A percentile compares a stretch with the other conserved stretches of the same genome.
Evolutionary conservation across 2,329 filamentous ascomycete genomes (phyloP).

Genomic region (Aspergillus quadrilineatus): DNA sequence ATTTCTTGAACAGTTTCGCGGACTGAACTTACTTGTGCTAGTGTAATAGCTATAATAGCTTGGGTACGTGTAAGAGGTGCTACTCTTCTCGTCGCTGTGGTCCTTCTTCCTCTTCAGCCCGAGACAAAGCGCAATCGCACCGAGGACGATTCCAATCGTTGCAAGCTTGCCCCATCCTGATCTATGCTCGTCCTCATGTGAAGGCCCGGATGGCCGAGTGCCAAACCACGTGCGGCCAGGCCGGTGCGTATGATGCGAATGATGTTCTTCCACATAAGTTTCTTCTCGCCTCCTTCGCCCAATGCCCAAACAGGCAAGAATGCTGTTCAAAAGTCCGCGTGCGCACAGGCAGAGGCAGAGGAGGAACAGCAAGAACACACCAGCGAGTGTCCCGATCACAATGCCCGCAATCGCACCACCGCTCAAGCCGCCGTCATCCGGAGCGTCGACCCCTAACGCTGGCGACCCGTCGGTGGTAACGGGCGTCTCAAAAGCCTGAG

Average conservation of each 20-base stretch:
- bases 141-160: conserved; percentile 44
- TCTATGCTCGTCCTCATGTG: conserved; percentile 36
- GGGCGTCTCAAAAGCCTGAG: conserved; percentile 47
- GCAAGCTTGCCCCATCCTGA: conserved; percentile 40
- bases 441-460: conserved; percentile 34
- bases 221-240: conserved; percentile 45
- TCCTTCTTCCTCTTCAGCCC: conserved; percentile 45
- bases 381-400: conserved; percentile 50
- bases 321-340: conserved; percentile 39
- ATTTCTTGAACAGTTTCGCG: neutral
- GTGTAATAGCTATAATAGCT: conserved; percentile 45
- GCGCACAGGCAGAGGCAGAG: conserved; percentile 47
- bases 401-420: conserved; percentile 54
- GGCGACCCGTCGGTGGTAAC: conserved; percentile 44
- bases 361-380: conserved; percentile 46
- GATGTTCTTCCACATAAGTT: conserved; percentile 42
- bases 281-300: conserved; percentile 36
- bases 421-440: conserved; percentile 40
- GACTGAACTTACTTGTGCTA: conserved; percentile 40
- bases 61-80: conserved; percentile 37
- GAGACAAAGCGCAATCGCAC: conserved; percentile 46
- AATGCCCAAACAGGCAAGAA: conserved; percentile 44
- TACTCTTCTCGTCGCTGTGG: conserved; percentile 42
- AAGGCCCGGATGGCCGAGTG: conserved; percentile 33
- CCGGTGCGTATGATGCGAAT: conserved; percentile 35